phyloP scores from a whole-genome alignment of 1,284 basidiomycete species.

The Rhodotorula mucilaginosa region DNA sequence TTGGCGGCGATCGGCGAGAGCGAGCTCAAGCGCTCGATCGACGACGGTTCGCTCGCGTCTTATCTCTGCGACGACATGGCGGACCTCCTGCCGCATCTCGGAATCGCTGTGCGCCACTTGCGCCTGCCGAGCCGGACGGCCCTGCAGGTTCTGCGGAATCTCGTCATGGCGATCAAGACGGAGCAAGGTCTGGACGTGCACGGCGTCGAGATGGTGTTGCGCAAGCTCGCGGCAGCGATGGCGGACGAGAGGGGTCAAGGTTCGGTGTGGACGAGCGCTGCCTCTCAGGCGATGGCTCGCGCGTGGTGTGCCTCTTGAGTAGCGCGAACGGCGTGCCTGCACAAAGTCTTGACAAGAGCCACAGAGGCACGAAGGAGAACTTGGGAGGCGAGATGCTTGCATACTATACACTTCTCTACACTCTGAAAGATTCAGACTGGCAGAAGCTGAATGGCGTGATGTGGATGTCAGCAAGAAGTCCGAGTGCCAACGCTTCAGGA shows the following conservation, averaged over 20 bases:
- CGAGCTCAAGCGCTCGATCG: not conserved
- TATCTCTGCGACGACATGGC: not conserved
- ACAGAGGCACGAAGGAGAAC: not conserved
- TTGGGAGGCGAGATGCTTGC: not conserved
- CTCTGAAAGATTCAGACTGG: not conserved
- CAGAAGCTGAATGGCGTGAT: not conserved
- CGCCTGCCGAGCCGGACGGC: slow-evolving; percentile 10
- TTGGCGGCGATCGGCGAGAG: not conserved
- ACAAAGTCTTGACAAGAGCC: not conserved
- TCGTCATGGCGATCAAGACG: not conserved
- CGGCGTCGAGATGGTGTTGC: not conserved
- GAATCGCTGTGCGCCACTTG: slow-evolving; percentile 2
- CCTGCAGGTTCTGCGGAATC: slow-evolving; percentile 7
- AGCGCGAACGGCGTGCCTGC: too few relatives aligned
- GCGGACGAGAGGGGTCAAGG: not conserved
- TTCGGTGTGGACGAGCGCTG: not conserved
- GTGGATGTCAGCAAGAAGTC: not conserved
- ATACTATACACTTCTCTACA: not conserved
- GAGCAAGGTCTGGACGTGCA: not conserved
- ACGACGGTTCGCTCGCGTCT: not conserved
- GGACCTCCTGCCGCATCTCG: not conserved
- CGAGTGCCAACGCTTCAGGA: not conserved
- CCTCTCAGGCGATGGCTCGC: not conserved
- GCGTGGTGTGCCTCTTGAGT: not conserved
- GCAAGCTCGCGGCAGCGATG: not conserved